A percentile compares a stretch with the other conserved stretches of the same genome.
Conservation (phyloP, 306 rosid genomes). For the Pachyrhizus erosus region DNA sequence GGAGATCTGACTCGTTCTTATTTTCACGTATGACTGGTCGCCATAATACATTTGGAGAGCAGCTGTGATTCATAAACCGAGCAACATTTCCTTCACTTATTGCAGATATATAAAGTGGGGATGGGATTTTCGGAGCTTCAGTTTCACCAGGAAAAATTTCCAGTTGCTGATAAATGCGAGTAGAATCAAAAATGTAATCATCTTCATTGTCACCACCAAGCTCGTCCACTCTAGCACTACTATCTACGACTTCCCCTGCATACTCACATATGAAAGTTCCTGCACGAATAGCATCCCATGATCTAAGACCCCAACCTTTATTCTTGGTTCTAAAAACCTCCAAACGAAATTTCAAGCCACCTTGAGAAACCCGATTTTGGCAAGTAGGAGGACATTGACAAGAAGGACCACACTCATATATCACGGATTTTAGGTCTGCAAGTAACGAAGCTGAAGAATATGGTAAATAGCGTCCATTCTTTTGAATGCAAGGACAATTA, state of each 20-base stretch:
- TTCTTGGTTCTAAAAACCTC: conserved; percentile 83
- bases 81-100: conserved; percentile 85
- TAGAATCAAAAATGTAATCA: conserved; percentile 78
- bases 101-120: conserved; percentile 73
- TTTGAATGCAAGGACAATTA: conserved; percentile 77
- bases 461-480: conserved; percentile 73
- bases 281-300: conserved; percentile 93
- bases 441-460: conserved; percentile 65
- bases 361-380: conserved; percentile 75
- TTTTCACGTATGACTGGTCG: conserved; percentile 75
- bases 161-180: conserved; percentile 69
- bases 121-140: conserved; percentile 69
- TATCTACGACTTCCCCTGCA: conserved; percentile 85
- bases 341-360: conserved; percentile 72
- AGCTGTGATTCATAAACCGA: conserved; percentile 96
- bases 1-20: conserved; percentile 68
- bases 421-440: conserved; percentile 65
- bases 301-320: conserved; percentile 95
- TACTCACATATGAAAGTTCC: conserved; percentile 87
- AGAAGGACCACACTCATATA: conserved; percentile 82
- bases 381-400: conserved; percentile 86
- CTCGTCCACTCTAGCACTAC: conserved; percentile 62
- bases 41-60: conserved; percentile 87
- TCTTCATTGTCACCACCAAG: conserved; percentile 72
- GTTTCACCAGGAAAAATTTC: conserved; percentile 74